A percentile compares a stretch with the other conserved stretches of the same genome.
Evolutionary conservation across 2,329 filamentous ascomycete species (phyloP).

Genomic region (Talaromyces amestolkiae): DNA sequence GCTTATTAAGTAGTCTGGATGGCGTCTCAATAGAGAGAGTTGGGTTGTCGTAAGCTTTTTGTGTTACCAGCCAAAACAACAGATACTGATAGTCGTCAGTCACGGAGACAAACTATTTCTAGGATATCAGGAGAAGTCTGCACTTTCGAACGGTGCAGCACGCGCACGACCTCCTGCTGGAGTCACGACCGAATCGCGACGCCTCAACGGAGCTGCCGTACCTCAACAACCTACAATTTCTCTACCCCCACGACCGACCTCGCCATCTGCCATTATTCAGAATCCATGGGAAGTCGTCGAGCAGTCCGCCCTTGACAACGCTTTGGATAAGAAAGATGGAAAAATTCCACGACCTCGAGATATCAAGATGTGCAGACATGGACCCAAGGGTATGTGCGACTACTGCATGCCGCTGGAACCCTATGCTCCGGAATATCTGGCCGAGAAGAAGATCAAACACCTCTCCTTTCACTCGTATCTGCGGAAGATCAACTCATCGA

Average conservation of each 20-base stretch:
- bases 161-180: constrained; percentile 23
- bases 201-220: constrained; percentile 39
- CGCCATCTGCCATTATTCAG: constrained; percentile 63
- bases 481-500: constrained; percentile 90
- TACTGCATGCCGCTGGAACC: constrained; percentile 97
- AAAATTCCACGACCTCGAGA: constrained; percentile 78
- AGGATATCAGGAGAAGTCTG: constrained; percentile 65
- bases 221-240: constrained; percentile 57
- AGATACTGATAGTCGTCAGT: constrained; percentile 43
- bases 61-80: background rate
- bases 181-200: constrained; percentile 29
- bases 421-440: constrained; percentile 82
- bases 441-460: constrained; percentile 98
- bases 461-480: constrained; percentile 93
- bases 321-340: constrained; percentile 80
- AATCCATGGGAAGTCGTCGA: constrained; percentile 91
- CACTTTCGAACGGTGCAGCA: constrained; percentile 51
- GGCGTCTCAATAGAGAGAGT: constrained; percentile 58
- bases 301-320: constrained; percentile 84
- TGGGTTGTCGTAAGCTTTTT: constrained; percentile 52
- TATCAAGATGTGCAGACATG: constrained; percentile 87
- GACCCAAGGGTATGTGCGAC: constrained; percentile 97
- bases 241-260: constrained; percentile 59
- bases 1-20: constrained; percentile 51
- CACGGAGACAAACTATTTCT: constrained; percentile 92